phyloP scores from a whole-genome alignment of 1,284 basidiomycete genomes.

The Heterobasidion occidentale region DNA sequence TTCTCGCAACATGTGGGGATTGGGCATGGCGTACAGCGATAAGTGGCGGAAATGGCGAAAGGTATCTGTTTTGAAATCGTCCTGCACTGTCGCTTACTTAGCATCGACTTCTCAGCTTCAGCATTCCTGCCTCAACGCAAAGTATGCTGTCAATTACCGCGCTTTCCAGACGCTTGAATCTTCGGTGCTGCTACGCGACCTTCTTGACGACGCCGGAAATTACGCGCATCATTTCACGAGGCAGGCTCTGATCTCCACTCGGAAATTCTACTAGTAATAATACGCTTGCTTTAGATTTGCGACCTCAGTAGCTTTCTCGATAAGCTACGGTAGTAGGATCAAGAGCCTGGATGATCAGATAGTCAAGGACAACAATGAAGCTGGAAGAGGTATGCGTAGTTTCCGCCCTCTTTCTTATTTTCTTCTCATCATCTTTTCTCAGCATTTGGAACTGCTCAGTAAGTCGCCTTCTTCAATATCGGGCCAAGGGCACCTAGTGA shows the following conservation, averaged over 20 bases:
- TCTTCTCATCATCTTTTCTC: no score
- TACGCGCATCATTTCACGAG: background rate
- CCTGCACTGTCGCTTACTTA: background rate
- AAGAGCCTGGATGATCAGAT: background rate
- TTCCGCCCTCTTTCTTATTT: no score
- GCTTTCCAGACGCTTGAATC: background rate
- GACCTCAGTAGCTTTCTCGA: conserved; percentile 2
- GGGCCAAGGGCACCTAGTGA: background rate
- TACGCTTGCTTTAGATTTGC: background rate
- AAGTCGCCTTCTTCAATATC: no score
- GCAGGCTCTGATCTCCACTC: background rate
- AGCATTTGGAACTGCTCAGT: no score
- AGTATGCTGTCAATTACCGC: background rate
- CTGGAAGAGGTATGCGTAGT: background rate
- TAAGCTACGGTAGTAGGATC: conserved; percentile 3
- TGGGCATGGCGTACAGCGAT: conserved; percentile 1
- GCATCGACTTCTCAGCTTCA: background rate
- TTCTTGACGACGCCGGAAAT: background rate
- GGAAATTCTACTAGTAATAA: no score
- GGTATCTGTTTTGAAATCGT: background rate
- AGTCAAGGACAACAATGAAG: conserved; percentile 1
- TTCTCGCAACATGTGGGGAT: background rate
- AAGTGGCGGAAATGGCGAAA: conserved; percentile 1
- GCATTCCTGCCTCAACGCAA: background rate
- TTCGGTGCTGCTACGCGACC: background rate